Conservation (phyloP, 306 rosid species). For the Sphenostylis stenocarpa region DNA sequence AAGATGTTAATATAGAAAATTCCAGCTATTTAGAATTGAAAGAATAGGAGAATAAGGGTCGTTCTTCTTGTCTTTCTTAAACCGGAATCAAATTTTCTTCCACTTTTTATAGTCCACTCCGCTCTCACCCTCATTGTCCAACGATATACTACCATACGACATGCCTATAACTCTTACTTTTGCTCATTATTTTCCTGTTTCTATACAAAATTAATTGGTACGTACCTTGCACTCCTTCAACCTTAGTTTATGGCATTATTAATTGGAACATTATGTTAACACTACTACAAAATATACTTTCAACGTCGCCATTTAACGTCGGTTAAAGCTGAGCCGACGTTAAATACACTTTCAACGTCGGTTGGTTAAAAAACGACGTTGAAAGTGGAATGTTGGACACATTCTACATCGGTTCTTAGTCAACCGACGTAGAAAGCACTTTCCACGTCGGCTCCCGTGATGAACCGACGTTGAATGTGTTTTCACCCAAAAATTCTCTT, state of each 20-base stretch:
- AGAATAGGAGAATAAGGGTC: constrained; percentile 50
- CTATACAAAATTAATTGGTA: neutral
- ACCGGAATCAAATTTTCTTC: constrained; percentile 54
- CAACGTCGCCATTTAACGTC: too few species aligned
- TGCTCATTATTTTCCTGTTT: neutral
- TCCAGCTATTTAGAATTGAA: constrained; percentile 53
- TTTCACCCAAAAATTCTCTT: too few species aligned
- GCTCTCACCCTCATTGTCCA: constrained; percentile 10
- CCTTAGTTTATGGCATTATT: neutral
- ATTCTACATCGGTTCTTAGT: too few species aligned
- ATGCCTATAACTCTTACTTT: neutral
- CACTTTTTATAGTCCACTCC: constrained; percentile 16
- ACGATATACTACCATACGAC: neutral
- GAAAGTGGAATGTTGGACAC: too few species aligned
- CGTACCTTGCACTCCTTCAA: neutral
- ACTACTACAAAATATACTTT: too few species aligned
- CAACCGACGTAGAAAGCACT: too few species aligned
- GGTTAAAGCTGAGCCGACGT: too few species aligned
- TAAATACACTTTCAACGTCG: too few species aligned
- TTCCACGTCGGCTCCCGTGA: too few species aligned
- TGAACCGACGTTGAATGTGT: too few species aligned
- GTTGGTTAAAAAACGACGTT: too few species aligned
- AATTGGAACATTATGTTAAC: neutral
- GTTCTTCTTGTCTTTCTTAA: constrained; percentile 81
- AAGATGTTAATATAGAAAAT: constrained; percentile 39